Conservation (phyloP, 2,329 filamentous ascomycete species). For the Neonectria neomacrospora region DNA sequence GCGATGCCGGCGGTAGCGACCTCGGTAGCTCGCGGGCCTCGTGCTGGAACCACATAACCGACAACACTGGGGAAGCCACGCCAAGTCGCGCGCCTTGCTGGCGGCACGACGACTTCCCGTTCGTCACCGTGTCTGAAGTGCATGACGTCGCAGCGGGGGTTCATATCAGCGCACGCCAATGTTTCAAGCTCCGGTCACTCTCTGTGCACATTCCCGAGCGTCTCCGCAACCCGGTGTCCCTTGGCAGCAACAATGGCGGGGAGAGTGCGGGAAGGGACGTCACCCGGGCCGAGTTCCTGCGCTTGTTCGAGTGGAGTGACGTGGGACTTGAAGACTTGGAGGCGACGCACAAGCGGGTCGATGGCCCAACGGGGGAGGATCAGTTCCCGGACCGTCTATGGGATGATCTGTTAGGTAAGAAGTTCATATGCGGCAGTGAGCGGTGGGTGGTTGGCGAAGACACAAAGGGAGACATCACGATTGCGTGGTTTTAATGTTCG, state of each 20-base stretch:
- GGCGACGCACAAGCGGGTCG: conserved; percentile 14
- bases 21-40: conserved; percentile 42
- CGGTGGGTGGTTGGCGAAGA: conserved; percentile 72
- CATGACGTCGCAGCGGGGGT: conserved; percentile 59
- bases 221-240: conserved; percentile 40
- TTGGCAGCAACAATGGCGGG: neutral
- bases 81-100: conserved; percentile 56
- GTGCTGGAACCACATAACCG: conserved; percentile 53
- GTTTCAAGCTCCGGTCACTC: conserved; percentile 60
- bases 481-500: conserved; percentile 59
- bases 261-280: conserved; percentile 5
- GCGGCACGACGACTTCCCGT: conserved; percentile 65
- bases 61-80: neutral
- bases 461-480: conserved; percentile 58
- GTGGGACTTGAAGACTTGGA: conserved; percentile 19
- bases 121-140: conserved; percentile 59
- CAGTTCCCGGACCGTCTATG: conserved; percentile 59
- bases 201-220: conserved; percentile 56
- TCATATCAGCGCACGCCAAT: conserved; percentile 57
- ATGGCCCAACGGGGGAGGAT: conserved; percentile 34
- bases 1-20: conserved; percentile 47
- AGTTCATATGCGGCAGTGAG: conserved; percentile 68
- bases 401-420: conserved; percentile 61
- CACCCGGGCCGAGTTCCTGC: conserved; percentile 12
- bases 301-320: conserved; percentile 20